Percentiles rank a stretch among this genome's conserved stretches.
phyloP scores from a whole-genome alignment of 2,329 filamentous ascomycete species.

The Colletotrichum liaoningense region DNA sequence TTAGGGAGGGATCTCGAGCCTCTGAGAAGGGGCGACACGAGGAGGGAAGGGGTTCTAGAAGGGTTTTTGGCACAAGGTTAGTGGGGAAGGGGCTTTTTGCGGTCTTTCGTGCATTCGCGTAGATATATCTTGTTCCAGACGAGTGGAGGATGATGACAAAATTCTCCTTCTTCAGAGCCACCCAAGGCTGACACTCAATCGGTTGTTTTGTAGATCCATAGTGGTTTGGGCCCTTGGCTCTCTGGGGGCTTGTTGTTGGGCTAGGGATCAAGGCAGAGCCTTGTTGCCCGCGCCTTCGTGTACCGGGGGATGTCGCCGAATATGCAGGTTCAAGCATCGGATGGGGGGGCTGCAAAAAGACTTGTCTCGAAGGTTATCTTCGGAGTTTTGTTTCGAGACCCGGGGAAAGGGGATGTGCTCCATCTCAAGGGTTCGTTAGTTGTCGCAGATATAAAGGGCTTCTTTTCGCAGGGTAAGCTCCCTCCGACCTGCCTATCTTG shows the following conservation, averaged over 20 bases:
- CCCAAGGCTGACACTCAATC: conserved; percentile 10
- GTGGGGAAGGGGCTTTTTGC: conserved; percentile 22
- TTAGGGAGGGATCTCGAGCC: neutral
- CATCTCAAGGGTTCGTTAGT: conserved; percentile 1
- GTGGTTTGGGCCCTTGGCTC: neutral
- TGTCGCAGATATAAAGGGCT: conserved; percentile 25
- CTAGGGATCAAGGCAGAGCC: neutral
- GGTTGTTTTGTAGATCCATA: conserved; percentile 3
- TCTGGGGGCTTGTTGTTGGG: neutral
- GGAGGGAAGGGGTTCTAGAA: conserved; percentile 20
- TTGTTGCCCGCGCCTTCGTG: neutral
- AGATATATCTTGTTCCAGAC: conserved; percentile 24
- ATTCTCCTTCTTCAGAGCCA: neutral
- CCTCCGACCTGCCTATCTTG: conserved; percentile 8
- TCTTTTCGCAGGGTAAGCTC: neutral
- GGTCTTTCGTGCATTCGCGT: conserved; percentile 18
- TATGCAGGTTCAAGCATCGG: conserved; percentile 26
- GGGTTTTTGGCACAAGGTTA: conserved; percentile 3
- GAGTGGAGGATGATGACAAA: conserved; percentile 21
- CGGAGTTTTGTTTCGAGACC: conserved; percentile 27
- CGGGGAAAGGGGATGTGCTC: neutral
- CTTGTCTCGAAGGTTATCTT: conserved; percentile 30
- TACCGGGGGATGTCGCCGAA: conserved; percentile 13
- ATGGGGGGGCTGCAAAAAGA: neutral
- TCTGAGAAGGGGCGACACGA: conserved; percentile 23